Evolutionary conservation across 352 stramenopile genomes (phyloP).

Genomic region (Pythium rhizo-oryzae): DNA sequence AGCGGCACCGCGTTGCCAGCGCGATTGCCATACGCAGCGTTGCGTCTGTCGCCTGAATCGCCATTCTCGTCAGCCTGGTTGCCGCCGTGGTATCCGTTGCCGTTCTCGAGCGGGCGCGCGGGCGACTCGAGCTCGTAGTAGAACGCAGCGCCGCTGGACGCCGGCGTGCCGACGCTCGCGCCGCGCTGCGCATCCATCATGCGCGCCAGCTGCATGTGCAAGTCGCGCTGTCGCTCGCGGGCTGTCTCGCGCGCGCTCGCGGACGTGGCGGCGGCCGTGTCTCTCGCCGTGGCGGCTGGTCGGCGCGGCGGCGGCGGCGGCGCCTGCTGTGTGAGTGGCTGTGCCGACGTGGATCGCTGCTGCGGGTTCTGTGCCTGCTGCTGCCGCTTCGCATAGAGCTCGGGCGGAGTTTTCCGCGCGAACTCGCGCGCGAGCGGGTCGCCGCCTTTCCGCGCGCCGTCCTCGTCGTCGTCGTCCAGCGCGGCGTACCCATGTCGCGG

Average conservation of each 20-base stretch:
- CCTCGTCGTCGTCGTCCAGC: too few species aligned
- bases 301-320: too few species aligned
- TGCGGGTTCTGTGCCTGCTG: neutral
- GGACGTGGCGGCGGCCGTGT: neutral
- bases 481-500: too few species aligned
- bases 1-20: too few species aligned
- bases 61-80: neutral
- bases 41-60: neutral
- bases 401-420: too few species aligned
- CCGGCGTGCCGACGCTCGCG: neutral
- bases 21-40: neutral
- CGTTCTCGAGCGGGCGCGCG: constrained; percentile 10
- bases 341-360: too few species aligned
- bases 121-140: constrained; percentile 20
- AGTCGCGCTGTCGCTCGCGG: constrained; percentile 14
- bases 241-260: neutral
- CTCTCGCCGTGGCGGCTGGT: neutral
- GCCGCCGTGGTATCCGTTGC: neutral
- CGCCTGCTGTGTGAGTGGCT: too few species aligned
- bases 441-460: neutral
- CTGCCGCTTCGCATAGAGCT: neutral
- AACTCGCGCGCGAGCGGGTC: too few species aligned
- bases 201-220: constrained; percentile 4
- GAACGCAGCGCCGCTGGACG: neutral
- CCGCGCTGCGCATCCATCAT: neutral